phyloP scores from a whole-genome alignment of 2,329 filamentous ascomycete genomes.

The Aquanectria penicillioides region DNA sequence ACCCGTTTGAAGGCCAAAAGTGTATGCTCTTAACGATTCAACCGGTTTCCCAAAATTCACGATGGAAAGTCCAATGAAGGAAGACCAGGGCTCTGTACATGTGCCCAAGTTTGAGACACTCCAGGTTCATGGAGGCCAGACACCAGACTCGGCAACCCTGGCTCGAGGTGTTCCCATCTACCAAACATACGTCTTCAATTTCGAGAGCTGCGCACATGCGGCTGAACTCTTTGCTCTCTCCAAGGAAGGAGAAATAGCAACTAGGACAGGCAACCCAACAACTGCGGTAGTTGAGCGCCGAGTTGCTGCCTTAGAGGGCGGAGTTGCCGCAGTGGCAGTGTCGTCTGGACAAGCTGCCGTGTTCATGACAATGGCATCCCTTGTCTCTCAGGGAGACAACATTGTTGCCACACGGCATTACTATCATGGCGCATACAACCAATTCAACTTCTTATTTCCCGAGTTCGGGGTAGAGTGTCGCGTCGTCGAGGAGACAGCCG shows the following conservation, averaged over 20 bases:
- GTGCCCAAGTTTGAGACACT: constrained; percentile 77
- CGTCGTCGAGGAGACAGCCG: constrained; percentile 81
- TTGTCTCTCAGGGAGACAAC: constrained; percentile 87
- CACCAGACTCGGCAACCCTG: constrained; percentile 82
- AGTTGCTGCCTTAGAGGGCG: constrained; percentile 74
- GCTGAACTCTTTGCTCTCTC: constrained; percentile 94
- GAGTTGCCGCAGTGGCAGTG: constrained; percentile 83
- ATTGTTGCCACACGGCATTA: constrained; percentile 89
- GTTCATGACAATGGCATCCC: constrained; percentile 84
- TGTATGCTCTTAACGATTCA: too few relatives aligned
- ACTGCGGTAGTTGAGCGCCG: constrained; percentile 84
- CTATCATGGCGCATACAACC: constrained; percentile 95
- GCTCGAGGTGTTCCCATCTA: constrained; percentile 90
- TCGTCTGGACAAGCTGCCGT: constrained; percentile 89
- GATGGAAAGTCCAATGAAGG: neutral
- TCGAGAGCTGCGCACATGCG: constrained; percentile 95
- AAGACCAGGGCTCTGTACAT: neutral
- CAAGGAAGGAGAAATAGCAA: constrained; percentile 96
- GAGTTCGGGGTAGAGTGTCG: constrained; percentile 85
- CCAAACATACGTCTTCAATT: constrained; percentile 76
- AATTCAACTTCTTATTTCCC: constrained; percentile 88
- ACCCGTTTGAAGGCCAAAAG: too few relatives aligned
- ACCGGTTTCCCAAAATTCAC: neutral
- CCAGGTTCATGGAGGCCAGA: constrained; percentile 81
- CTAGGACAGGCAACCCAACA: constrained; percentile 93